Evolutionary conservation across 163 green algal species (phyloP), one percentile per base, ranked within the genome.

Genomic region (Prototheca wickerhamii): DNA sequence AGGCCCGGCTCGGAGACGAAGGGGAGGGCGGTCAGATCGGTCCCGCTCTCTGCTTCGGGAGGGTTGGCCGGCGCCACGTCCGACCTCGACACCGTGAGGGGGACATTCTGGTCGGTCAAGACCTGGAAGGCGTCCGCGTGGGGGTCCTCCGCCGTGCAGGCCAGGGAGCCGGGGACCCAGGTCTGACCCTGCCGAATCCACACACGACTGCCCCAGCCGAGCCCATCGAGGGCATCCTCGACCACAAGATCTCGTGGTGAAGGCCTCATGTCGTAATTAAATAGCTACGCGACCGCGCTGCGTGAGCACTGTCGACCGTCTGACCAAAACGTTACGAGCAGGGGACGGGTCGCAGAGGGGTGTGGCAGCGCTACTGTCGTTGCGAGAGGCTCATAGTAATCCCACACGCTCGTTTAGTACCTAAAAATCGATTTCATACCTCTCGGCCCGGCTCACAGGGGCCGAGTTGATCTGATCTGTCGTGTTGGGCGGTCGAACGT

Each of bases 1-100:
- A 96, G 91, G 31, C 77, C 82, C 0, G 90, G 89, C 79, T 95
- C 86, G 58, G 94, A 95, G 10, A 96, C 70, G 67, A 91, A 92
- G 20, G 75, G 86, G 15, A 96, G 79, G 56, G 85, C 68, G 18
- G 84, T 88, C 15, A 94, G 70, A 63, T 94, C 87, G 4, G 62
- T 50, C 21, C 82, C 78, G 10, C 58, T 65, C 53, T 80, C 63
- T 64, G 87, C 65, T 20, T 84, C 23, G n/a, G 30, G 4, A 8
- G 64, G 62, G 35, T 80, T 82, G 50, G 69, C 63, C 26, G 58
- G 43, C 7, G 46, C 55, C 64, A 68, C 25, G 37, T 28, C 29
- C 60, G 17, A 49, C 12, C 18, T 25, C 23, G 46, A 25, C 5
- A 54, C 12, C 15, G 46, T 29, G 15, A 49, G 10, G 40, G 40